A percentile compares a stretch with the other conserved stretches of the same genome.
phyloP scores from a whole-genome alignment of 2,329 filamentous ascomycete species.

The Hypoxylon sp. region DNA sequence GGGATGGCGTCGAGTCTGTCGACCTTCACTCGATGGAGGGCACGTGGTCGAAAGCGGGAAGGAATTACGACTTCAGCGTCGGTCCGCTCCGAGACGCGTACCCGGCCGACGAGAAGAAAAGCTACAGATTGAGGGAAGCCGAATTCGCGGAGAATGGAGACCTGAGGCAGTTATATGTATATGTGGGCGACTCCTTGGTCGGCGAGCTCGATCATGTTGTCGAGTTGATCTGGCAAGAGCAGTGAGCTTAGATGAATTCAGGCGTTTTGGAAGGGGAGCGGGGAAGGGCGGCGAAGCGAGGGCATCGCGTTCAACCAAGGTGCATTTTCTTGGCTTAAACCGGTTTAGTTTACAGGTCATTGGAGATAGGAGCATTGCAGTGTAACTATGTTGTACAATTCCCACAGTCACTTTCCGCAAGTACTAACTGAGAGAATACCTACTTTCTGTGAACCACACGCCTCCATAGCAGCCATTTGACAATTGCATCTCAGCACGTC shows the following conservation, averaged over 20 bases:
- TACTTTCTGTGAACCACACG: not conserved
- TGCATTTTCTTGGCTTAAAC: slow-evolving; percentile 3
- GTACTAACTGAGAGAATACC: too few relatives aligned
- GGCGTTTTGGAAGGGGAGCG: slow-evolving; percentile 2
- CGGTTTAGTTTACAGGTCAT: slow-evolving; percentile 1
- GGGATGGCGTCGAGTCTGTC: slow-evolving; percentile 48
- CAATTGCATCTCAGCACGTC: not conserved
- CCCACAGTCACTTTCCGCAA: too few relatives aligned
- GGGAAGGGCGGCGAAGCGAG: not conserved
- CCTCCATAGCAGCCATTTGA: not conserved
- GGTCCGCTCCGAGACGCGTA: slow-evolving; percentile 57
- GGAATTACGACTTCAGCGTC: slow-evolving; percentile 60
- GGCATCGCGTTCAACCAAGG: not conserved
- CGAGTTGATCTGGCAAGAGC: slow-evolving; percentile 58
- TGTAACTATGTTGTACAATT: not conserved
- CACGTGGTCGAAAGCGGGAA: slow-evolving; percentile 58
- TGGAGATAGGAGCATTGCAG: slow-evolving; percentile 9
- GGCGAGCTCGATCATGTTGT: slow-evolving; percentile 57
- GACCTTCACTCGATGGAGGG: slow-evolving; percentile 59
- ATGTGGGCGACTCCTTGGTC: slow-evolving; percentile 49
- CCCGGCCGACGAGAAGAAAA: slow-evolving; percentile 56
- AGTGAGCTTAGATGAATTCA: slow-evolving; percentile 26
- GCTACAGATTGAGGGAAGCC: slow-evolving; percentile 57
- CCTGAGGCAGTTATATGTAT: slow-evolving; percentile 64
- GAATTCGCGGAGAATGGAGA: slow-evolving; percentile 50